Evolutionary conservation across 192 early-diverging fungal species (phyloP).

Genomic region (Coemansia sp.): DNA sequence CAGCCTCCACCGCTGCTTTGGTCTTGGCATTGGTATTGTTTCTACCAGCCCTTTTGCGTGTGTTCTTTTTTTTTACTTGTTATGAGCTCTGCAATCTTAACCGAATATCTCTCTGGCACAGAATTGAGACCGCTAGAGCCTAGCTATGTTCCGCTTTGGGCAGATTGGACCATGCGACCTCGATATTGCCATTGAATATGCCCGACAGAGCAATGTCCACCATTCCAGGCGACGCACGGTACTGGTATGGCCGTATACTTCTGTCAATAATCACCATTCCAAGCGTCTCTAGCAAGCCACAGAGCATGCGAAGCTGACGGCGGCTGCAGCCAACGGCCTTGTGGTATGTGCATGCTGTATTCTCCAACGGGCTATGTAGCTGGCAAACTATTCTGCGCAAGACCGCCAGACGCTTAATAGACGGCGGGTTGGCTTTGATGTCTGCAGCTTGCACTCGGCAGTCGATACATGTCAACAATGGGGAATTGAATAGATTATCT

Average conservation of each 20-base stretch:
- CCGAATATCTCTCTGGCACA: no score
- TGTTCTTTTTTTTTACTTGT: neutral
- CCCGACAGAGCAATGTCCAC: constrained; percentile 1
- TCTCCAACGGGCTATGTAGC: neutral
- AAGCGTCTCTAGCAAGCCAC: constrained; percentile 9
- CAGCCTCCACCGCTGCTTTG: neutral
- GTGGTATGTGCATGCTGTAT: constrained; percentile 3
- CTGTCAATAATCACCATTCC: constrained; percentile 24
- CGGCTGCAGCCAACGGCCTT: constrained; percentile 10
- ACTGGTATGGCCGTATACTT: constrained; percentile 9
- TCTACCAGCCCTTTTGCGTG: neutral
- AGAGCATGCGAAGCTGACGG: neutral
- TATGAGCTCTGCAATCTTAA: neutral
- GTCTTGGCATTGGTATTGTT: no score
- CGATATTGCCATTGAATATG: constrained; percentile 27
- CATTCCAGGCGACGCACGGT: neutral
- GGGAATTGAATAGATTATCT: neutral
- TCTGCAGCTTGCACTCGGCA: constrained; percentile 18
- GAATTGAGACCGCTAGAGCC: neutral
- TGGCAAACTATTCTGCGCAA: constrained; percentile 16
- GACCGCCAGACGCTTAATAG: constrained; percentile 21
- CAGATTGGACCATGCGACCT: constrained; percentile 4
- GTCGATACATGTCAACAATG: constrained; percentile 16
- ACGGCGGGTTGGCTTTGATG: neutral
- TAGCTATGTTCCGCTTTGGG: neutral